These are phyloP conservation scores for Candida gigantensis DNA, from an alignment of 1,139 yeast genomes.

Conservation along the genomic window DNA sequence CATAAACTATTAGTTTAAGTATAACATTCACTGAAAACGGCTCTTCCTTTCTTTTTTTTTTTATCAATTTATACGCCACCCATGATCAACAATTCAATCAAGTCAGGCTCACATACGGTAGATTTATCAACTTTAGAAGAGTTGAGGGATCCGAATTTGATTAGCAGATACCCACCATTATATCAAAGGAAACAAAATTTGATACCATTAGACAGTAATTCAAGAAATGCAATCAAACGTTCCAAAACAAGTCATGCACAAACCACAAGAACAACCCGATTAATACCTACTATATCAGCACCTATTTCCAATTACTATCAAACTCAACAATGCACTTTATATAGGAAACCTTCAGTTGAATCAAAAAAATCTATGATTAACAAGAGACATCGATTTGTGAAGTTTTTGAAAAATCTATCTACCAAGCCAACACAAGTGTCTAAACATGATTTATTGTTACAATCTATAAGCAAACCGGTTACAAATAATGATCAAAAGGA, in stretches of 20 bases:
- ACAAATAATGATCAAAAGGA: constrained; percentile 4
- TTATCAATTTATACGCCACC: not conserved
- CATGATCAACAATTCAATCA: constrained; percentile 11
- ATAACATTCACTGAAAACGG: no score
- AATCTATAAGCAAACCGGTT: constrained; percentile 14
- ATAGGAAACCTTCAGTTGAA: constrained; percentile 7
- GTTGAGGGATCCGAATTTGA: constrained; percentile 17
- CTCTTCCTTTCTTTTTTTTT: not conserved
- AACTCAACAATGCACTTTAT: not conserved
- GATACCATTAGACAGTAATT: constrained; percentile 9
- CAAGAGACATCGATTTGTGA: constrained; percentile 6
- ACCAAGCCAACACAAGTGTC: constrained; percentile 6
- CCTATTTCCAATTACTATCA: constrained; percentile 2
- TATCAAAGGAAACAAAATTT: constrained; percentile 14
- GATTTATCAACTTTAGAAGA: constrained; percentile 17
- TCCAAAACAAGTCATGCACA: constrained; percentile 1
- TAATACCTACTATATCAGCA: constrained; percentile 4
- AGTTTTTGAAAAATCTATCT: constrained; percentile 11
- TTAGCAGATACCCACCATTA: constrained; percentile 18
- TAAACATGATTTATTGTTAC: constrained; percentile 9
- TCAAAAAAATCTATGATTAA: constrained; percentile 4
- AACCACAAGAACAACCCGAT: constrained; percentile 1
- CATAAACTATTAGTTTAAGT: not conserved
- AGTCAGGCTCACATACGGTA: constrained; percentile 11
- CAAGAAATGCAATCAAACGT: constrained; percentile 2